phyloP scores from a whole-genome alignment of 2,329 filamentous ascomycete species.

The Akanthomyces muscarius region DNA sequence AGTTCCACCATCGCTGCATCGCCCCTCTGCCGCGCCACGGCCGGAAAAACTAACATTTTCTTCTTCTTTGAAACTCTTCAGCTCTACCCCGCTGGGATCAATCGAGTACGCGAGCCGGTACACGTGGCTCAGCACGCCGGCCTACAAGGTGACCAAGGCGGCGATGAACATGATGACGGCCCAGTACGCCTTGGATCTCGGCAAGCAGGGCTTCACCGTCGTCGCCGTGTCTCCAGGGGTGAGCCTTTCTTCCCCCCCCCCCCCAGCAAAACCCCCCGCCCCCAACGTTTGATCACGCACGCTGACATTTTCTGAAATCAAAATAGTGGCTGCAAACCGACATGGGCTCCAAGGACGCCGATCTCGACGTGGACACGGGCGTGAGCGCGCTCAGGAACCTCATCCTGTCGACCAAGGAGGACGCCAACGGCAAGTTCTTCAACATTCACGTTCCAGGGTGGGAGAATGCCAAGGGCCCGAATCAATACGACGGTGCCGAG shows the following conservation, averaged over 20 bases:
- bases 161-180: conserved; percentile 43
- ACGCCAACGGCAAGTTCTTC: conserved; percentile 15
- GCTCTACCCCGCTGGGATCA: not conserved
- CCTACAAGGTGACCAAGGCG: conserved; percentile 45
- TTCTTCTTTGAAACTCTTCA: not conserved
- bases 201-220: conserved; percentile 38
- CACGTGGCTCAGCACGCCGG: conserved; percentile 21
- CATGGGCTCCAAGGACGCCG: conserved; percentile 35
- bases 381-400: conserved; percentile 23
- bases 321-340: conserved; percentile 43
- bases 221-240: conserved; percentile 41
- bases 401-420: conserved; percentile 1
- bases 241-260: conserved; percentile 20
- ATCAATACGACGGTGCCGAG: conserved; percentile 10
- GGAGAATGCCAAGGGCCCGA: conserved; percentile 1
- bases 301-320: conserved; percentile 1
- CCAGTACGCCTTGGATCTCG: conserved; percentile 35
- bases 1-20: not conserved
- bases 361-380: conserved; percentile 37
- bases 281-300: too few species aligned
- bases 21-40: too few species aligned
- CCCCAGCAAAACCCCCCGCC: too few species aligned
- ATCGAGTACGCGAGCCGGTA: not conserved
- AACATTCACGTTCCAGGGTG: conserved; percentile 17
- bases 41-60: not conserved